These are phyloP conservation scores for Sordaria brevicollis DNA, from an alignment of 495 filamentous ascomycete genomes.

Conservation along the genomic window DNA sequence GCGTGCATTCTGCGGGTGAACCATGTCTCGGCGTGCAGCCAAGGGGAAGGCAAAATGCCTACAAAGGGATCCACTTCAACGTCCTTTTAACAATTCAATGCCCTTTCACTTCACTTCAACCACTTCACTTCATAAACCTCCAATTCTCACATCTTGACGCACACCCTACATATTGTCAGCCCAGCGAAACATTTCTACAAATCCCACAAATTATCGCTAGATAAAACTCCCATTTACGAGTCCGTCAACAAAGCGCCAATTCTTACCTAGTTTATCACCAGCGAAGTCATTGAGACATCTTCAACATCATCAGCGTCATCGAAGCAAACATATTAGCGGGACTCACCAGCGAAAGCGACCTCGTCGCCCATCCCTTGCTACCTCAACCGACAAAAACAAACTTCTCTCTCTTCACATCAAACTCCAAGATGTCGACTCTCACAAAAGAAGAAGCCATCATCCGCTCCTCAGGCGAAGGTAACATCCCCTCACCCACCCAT, in stretches of 20 bases:
- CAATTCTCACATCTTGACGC: not conserved
- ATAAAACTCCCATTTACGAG: not conserved
- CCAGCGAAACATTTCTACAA: not conserved
- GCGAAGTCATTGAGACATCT: not conserved
- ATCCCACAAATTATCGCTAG: not conserved
- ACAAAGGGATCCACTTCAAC: not conserved
- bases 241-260: not conserved
- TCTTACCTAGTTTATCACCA: not conserved
- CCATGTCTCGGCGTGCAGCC: not conserved
- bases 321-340: not conserved
- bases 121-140: not conserved
- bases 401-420: not conserved
- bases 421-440: not conserved
- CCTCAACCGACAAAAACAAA: not conserved
- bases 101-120: not conserved
- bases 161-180: not conserved
- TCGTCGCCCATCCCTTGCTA: not conserved
- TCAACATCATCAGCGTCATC: not conserved
- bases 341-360: not conserved
- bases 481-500: not conserved
- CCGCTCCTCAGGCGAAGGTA: slow-evolving; percentile 21
- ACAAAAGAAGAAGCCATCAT: slow-evolving; percentile 11
- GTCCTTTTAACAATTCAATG: not conserved
- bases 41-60: not conserved
- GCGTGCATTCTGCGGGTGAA: not conserved